Evolutionary conservation across 306 rosid species (phyloP).

Genomic region (Vicia villosa): DNA sequence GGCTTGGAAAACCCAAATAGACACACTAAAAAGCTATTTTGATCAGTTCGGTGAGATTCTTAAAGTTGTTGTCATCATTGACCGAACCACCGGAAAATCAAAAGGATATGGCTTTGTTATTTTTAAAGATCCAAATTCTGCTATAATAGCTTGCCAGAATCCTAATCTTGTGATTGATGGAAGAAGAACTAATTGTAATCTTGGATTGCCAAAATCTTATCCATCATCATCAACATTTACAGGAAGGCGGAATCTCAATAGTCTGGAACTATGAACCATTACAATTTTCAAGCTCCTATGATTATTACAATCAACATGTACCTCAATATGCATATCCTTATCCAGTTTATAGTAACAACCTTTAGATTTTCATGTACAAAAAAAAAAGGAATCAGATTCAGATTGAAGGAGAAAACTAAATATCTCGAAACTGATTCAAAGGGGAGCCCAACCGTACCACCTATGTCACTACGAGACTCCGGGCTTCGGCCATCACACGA

Average conservation of each 20-base stretch:
- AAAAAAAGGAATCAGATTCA: too few species aligned
- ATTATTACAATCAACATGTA: slow-evolving; percentile 45
- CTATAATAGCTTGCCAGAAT: slow-evolving; percentile 64
- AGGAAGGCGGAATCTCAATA: slow-evolving; percentile 44
- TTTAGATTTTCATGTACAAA: too few species aligned
- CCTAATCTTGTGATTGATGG: slow-evolving; percentile 75
- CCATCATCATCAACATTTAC: slow-evolving; percentile 39
- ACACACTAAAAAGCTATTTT: slow-evolving; percentile 47
- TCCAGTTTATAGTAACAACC: slow-evolving; percentile 48
- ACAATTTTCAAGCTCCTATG: slow-evolving; percentile 43
- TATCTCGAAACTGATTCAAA: too few species aligned
- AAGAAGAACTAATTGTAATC: slow-evolving; percentile 68
- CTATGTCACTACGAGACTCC: too few species aligned
- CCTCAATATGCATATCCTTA: slow-evolving; percentile 53
- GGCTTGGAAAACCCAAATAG: slow-evolving; percentile 61
- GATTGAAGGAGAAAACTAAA: too few species aligned
- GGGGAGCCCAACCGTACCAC: too few species aligned
- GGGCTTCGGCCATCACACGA: too few species aligned
- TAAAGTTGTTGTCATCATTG: slow-evolving; percentile 63
- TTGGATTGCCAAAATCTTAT: slow-evolving; percentile 45
- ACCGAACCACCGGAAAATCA: slow-evolving; percentile 54
- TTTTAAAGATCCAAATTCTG: slow-evolving; percentile 69
- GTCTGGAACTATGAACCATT: slow-evolving; percentile 43
- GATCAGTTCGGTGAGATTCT: slow-evolving; percentile 64
- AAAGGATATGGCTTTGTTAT: slow-evolving; percentile 75